Evolutionary conservation across 2,329 filamentous ascomycete genomes (phyloP), one percentile per base, ranked within the genome.

Genomic region (Leptographium flavum): DNA sequence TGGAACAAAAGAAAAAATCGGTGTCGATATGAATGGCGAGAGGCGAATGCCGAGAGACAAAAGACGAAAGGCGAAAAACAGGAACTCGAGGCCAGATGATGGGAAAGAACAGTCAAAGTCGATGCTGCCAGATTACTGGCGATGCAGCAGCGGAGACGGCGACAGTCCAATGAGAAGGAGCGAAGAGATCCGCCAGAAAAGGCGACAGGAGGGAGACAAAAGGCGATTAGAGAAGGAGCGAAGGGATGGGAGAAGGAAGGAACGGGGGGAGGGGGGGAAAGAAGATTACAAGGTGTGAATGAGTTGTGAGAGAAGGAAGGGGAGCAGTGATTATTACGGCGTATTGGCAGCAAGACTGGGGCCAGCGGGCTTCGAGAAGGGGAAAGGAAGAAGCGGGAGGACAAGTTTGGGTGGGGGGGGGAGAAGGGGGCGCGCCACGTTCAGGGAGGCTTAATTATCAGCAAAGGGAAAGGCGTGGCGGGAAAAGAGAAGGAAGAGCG

Each of bases 291-390:
- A 25, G 42, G 31, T n/a, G 42, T 15, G 33, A 30, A 22, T 31
- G 30, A 28, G 37, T n/a, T n/a, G 19, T n/a, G 27, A 32, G 33
- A 37, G 21, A 25, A 35, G 15, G 15, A 31, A 38, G 19, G 27
- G 9, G 35, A 25, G 30, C n/a, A 28, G 32, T 28, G 32, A 42
- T 36, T 23, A 47, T 15, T 22, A 31, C 30, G 17, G n/a, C 11
- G 5, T 44, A 39, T 28, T n/a, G 22, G 38, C 4, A 28, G 8
- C 7, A 39, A 39, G 36, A 48, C 39, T 45, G 45, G 45, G 42
- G 45, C 45, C 36, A 23, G 30, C 36, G 25, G 30, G 47, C 47
- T 49, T 51, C 49, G 45, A 51, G 49, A 51, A 51, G 47, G 49
- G 39, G 37, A 22, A 48, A 47, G 46, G 48, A 50, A 50, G 44